Evolutionary conservation across 768 basidiomycete species (phyloP), one percentile per base, ranked within the genome.

Genomic region (Boletus edulis): DNA sequence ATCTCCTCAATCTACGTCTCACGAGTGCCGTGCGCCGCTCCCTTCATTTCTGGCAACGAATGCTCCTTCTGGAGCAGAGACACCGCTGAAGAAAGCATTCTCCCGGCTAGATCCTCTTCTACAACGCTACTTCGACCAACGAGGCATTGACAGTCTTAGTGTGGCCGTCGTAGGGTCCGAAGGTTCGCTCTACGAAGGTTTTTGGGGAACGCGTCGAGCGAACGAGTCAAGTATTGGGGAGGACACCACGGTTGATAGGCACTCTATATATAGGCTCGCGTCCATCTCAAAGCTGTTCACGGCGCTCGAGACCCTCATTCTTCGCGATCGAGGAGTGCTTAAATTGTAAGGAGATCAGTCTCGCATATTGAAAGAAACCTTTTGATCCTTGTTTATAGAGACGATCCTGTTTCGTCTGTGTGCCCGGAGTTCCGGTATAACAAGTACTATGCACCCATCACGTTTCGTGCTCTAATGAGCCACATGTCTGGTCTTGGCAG

Each of bases 201-300:
- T 76, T 35, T 79, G 74, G 59, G 81, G 82, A 15, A 59, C 59
- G 7, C 67, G 71, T 35, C 66, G 72, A 46, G 79, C 77, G 32
- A 81, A 82, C 53, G 80, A 78, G 58, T 69, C 73, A 3, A 59
- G 57, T n/a, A 39, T 47, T 3, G 54, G 55, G 17, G 48, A 61
- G 7, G 55, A 54, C 11, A 59, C 59, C 5, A 63, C 61, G 0
- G 72, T 77, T 1, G 65, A 75, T n/a, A 69, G 73, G 48, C 62
- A 81, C 59, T 76, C 80, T 0, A 73, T 80, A 46, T 83, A 82
- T 57, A 72, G 83, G 27, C 68, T 82, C 24, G 81, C 80, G 2
- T 80, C 78, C 39, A 74, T 80, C 51, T 75, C 78, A 7, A 84
- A 83, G 64, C 65, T 82, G 54, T 81, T 82, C 59, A 73, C 75